These are phyloP conservation scores for Penicillium nordicum DNA, from an alignment of 2,329 filamentous ascomycete species.

Conservation along the genomic window DNA sequence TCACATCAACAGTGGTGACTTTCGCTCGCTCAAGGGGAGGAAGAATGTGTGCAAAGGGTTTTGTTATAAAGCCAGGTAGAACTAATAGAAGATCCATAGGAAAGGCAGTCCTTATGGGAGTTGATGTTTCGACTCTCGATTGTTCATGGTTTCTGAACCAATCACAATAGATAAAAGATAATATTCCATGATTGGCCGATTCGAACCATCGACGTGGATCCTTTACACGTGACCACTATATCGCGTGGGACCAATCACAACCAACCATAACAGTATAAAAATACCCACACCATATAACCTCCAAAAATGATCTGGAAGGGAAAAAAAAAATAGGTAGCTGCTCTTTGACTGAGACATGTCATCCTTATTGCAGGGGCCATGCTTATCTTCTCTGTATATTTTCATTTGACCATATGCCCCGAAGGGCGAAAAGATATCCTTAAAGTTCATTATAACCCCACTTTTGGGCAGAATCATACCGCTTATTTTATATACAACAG, in stretches of 20 bases:
- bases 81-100: constrained; percentile 71
- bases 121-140: constrained; percentile 10
- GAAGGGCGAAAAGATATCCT: constrained; percentile 31
- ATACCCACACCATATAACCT: not conserved
- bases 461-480: not conserved
- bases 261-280: not conserved
- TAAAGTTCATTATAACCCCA: constrained; percentile 21
- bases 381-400: constrained; percentile 76
- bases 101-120: constrained; percentile 1
- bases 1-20: constrained; percentile 76
- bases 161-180: constrained; percentile 3
- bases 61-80: constrained; percentile 73
- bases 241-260: not conserved
- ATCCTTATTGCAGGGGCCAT: constrained; percentile 89
- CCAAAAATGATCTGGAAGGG: no score
- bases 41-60: constrained; percentile 69
- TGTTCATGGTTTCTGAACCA: constrained; percentile 12
- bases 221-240: not conserved
- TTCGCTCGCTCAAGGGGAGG: constrained; percentile 73
- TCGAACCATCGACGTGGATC: not conserved
- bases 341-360: constrained; percentile 81
- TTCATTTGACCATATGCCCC: constrained; percentile 62
- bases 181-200: not conserved
- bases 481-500: not conserved
- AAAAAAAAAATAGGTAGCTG: constrained; percentile 68